A percentile compares a stretch with the other conserved stretches of the same genome.
Evolutionary conservation across 2,329 filamentous ascomycete species (phyloP).

Genomic region (Penicillium freii): DNA sequence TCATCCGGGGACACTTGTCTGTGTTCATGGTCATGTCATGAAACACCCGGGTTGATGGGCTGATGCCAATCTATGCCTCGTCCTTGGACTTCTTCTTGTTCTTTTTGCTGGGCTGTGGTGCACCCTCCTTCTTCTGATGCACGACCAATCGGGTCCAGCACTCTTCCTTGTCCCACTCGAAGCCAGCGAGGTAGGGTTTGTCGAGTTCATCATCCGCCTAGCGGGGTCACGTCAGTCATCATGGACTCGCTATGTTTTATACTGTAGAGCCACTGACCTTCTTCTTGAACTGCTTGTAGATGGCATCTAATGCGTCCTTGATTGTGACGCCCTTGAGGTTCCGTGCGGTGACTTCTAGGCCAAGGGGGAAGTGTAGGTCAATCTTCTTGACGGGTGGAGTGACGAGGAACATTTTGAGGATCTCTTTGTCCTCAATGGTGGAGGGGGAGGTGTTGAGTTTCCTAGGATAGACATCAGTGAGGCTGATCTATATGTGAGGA

Average conservation of each 20-base stretch:
- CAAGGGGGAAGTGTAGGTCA: constrained; percentile 85
- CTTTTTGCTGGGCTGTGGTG: constrained; percentile 48
- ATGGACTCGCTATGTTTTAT: not conserved
- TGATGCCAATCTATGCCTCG: constrained; percentile 32
- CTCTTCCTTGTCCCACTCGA: constrained; percentile 95
- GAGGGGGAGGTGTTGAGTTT: constrained; percentile 86
- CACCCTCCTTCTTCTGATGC: constrained; percentile 72
- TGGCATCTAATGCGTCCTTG: constrained; percentile 93
- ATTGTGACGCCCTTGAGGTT: constrained; percentile 95
- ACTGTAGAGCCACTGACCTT: constrained; percentile 60
- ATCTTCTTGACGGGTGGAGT: constrained; percentile 88
- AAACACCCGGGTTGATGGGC: not conserved
- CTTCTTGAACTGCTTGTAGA: constrained; percentile 96
- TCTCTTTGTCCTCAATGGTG: constrained; percentile 76
- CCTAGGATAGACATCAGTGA: constrained; percentile 52
- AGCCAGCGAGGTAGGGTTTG: constrained; percentile 81
- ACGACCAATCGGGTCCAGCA: constrained; percentile 85
- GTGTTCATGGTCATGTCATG: not conserved
- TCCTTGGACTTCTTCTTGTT: constrained; percentile 55
- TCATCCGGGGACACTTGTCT: not conserved
- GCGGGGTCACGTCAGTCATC: constrained; percentile 2
- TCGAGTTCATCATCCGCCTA: constrained; percentile 91
- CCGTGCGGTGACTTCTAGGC: constrained; percentile 81
- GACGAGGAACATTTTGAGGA: constrained; percentile 77
- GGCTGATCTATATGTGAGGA: not conserved